Evolutionary conservation across 495 filamentous ascomycete genomes (phyloP).

Genomic region (Tuber umbilicatum): DNA sequence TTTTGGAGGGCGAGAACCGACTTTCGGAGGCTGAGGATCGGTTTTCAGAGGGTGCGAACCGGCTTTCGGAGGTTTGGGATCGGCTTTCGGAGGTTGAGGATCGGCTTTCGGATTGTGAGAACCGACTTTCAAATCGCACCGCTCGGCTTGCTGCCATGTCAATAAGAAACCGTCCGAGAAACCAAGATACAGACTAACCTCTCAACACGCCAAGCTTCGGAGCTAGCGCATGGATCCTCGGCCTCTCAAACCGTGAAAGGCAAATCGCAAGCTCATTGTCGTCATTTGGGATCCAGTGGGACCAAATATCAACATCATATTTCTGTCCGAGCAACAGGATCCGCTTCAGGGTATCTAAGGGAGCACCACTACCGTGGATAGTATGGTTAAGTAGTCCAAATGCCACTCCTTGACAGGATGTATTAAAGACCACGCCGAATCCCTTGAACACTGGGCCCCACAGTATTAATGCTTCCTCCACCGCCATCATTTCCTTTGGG

Average conservation of each 20-base stretch:
- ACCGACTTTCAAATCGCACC: background rate
- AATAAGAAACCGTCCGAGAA: conserved; percentile 2
- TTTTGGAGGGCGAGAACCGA: background rate
- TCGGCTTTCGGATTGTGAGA: background rate
- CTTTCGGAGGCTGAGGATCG: background rate
- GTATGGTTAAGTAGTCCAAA: background rate
- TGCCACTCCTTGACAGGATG: background rate
- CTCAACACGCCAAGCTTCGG: background rate
- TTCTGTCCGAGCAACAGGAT: background rate
- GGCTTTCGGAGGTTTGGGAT: background rate
- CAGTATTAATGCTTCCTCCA: background rate
- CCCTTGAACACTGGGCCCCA: background rate
- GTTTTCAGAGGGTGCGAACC: background rate
- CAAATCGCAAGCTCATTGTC: background rate
- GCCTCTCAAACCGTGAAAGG: background rate
- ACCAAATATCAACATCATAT: background rate
- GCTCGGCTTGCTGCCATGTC: background rate
- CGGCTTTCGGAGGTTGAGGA: background rate
- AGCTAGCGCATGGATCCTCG: background rate
- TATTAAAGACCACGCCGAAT: background rate
- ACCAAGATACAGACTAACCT: conserved; percentile 1
- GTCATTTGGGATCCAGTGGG: background rate
- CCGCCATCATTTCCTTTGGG: background rate
- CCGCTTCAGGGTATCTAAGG: background rate
- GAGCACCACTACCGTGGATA: background rate